Percentiles rank a stretch among this genome's conserved stretches.
Evolutionary conservation across 768 basidiomycete genomes (phyloP).

Genomic region (Chalciporus sphaerocephalus): DNA sequence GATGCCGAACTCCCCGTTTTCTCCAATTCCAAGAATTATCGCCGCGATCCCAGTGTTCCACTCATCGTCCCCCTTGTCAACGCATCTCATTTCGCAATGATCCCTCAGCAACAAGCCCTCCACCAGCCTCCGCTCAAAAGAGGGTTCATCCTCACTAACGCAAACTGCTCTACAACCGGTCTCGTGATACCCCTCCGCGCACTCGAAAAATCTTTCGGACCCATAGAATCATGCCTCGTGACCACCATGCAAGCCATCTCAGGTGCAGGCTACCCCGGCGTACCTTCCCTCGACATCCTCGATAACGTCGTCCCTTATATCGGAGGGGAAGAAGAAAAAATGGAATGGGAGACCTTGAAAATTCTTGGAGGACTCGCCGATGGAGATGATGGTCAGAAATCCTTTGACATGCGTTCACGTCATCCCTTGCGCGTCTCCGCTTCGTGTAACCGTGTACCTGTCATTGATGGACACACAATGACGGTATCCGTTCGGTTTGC

Average conservation of each 20-base stretch:
- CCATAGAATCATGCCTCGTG: conserved; percentile 85
- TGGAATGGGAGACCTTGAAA: conserved; percentile 98
- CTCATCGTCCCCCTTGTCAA: conserved; percentile 97
- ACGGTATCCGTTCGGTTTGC: conserved; percentile 85
- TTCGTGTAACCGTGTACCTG: conserved; percentile 90
- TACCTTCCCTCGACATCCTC: conserved; percentile 82
- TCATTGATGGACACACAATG: conserved; percentile 92
- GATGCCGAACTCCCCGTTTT: conserved; percentile 87
- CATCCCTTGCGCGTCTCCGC: conserved; percentile 87
- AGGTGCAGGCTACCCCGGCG: conserved; percentile 96
- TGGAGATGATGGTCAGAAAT: conserved; percentile 48
- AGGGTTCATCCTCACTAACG: conserved; percentile 97
- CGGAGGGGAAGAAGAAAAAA: conserved; percentile 92
- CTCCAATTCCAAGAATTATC: conserved; percentile 95
- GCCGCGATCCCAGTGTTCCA: conserved; percentile 88
- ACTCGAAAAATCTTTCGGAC: conserved; percentile 87
- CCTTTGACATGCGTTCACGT: conserved; percentile 83
- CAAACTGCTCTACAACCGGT: conserved; percentile 96
- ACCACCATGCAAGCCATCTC: conserved; percentile 98
- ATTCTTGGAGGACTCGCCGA: conserved; percentile 81
- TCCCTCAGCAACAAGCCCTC: conserved; percentile 73
- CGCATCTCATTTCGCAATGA: conserved; percentile 74
- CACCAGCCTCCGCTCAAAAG: conserved; percentile 65
- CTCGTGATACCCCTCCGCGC: conserved; percentile 88
- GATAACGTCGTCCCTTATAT: conserved; percentile 98